Conservation (phyloP, 2,329 filamentous ascomycete genomes). For the Talaromyces sp. region DNA sequence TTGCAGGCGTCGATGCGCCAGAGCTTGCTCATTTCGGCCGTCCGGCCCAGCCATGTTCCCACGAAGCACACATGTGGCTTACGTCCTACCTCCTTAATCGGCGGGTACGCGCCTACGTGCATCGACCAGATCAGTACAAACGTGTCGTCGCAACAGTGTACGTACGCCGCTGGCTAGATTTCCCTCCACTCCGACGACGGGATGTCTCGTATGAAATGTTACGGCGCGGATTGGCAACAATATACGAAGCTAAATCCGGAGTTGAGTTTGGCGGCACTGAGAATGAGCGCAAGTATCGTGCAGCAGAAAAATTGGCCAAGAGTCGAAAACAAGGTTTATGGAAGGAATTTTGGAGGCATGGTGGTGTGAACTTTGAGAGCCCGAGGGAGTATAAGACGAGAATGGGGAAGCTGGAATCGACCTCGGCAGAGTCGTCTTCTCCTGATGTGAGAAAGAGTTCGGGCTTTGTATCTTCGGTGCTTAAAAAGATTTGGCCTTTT, state of each 20-base stretch:
- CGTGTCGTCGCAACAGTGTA: slow-evolving; percentile 82
- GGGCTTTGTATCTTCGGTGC: slow-evolving; percentile 1
- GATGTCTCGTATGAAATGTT: slow-evolving; percentile 92
- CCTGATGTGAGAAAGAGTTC: background rate
- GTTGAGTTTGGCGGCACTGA: slow-evolving; percentile 77
- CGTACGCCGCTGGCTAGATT: slow-evolving; percentile 52
- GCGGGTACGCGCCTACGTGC: slow-evolving; percentile 75
- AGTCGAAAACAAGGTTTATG: slow-evolving; percentile 67
- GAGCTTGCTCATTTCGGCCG: slow-evolving; percentile 89
- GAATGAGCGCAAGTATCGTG: slow-evolving; percentile 43
- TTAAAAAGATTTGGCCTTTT: background rate
- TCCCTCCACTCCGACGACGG: slow-evolving; percentile 51
- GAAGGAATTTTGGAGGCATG: slow-evolving; percentile 51
- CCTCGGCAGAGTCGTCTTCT: background rate
- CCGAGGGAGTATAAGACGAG: slow-evolving; percentile 80
- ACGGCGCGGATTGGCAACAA: slow-evolving; percentile 74
- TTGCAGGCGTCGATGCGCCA: slow-evolving; percentile 90
- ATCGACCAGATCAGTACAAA: slow-evolving; percentile 85
- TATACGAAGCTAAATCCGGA: slow-evolving; percentile 88
- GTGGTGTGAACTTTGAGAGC: slow-evolving; percentile 62
- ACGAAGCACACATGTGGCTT: slow-evolving; percentile 80
- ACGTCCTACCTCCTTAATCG: slow-evolving; percentile 63
- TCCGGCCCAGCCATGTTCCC: slow-evolving; percentile 75
- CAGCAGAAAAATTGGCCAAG: slow-evolving; percentile 55
- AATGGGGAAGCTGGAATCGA: slow-evolving; percentile 33